Percentiles rank a stretch among this genome's conserved stretches.
Conservation (phyloP, 2,329 filamentous ascomycete species). For the Verticillium tricorpus region DNA sequence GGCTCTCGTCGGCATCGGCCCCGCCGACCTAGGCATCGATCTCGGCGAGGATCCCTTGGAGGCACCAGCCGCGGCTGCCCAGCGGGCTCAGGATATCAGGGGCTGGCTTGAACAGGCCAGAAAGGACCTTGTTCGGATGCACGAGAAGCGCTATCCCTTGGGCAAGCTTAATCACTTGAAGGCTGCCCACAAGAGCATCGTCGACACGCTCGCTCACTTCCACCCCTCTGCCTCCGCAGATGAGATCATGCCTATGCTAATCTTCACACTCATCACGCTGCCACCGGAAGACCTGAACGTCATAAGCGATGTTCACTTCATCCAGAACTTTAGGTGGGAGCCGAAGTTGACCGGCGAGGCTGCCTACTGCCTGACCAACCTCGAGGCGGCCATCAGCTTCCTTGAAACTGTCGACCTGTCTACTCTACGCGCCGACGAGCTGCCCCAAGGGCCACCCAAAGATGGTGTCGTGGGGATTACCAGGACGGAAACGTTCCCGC, state of each 20-base stretch:
- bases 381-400: constrained; percentile 92
- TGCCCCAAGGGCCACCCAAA: constrained; percentile 63
- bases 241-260: constrained; percentile 93
- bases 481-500: constrained; percentile 51
- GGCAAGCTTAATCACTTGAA: constrained; percentile 89
- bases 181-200: constrained; percentile 86
- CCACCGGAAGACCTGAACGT: constrained; percentile 81
- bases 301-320: constrained; percentile 92
- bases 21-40: constrained; percentile 79
- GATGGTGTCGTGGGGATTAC: constrained; percentile 40
- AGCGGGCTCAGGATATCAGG: constrained; percentile 64
- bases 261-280: constrained; percentile 90
- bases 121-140: constrained; percentile 73
- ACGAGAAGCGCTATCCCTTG: constrained; percentile 78
- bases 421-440: constrained; percentile 77
- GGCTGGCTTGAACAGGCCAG: constrained; percentile 68
- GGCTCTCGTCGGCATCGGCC: constrained; percentile 83
- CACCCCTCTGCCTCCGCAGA: constrained; percentile 85
- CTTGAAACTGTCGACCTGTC: constrained; percentile 92
- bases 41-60: constrained; percentile 53
- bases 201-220: constrained; percentile 71
- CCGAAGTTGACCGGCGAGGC: constrained; percentile 88
- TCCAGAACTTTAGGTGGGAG: constrained; percentile 84
- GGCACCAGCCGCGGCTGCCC: constrained; percentile 51
- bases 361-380: constrained; percentile 92